These are phyloP conservation scores for Fusarium annulatum DNA, from an alignment of 2,329 filamentous ascomycete genomes.

Conservation along the genomic window DNA sequence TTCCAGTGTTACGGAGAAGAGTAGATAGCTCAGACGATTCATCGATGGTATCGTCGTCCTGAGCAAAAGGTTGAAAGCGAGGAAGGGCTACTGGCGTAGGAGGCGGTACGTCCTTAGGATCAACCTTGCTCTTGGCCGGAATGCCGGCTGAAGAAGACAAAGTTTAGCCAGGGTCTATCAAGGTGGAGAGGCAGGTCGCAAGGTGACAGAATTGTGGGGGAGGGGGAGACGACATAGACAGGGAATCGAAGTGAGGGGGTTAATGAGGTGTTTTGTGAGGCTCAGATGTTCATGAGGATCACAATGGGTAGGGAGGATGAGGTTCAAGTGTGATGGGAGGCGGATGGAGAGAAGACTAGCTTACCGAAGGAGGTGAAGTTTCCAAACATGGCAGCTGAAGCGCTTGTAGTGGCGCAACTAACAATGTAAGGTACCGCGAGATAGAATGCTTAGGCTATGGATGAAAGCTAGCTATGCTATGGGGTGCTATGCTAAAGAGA, in stretches of 20 bases:
- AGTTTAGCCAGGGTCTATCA: constrained; percentile 38
- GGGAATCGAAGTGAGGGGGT: constrained; percentile 31
- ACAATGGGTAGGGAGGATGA: neutral
- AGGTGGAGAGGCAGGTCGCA: constrained; percentile 25
- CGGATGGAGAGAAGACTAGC: constrained; percentile 34
- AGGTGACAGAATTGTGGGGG: constrained; percentile 26
- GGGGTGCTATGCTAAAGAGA: constrained; percentile 9
- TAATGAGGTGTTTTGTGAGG: constrained; percentile 33
- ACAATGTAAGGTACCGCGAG: constrained; percentile 28
- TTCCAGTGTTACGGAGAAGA: constrained; percentile 65
- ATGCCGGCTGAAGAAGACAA: constrained; percentile 42
- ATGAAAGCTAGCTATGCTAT: neutral
- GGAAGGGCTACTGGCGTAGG: constrained; percentile 67
- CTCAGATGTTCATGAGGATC: constrained; percentile 6
- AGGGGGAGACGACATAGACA: constrained; percentile 17
- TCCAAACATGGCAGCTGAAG: constrained; percentile 55
- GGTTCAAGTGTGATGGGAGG: neutral
- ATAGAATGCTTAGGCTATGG: constrained; percentile 11
- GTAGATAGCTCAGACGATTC: constrained; percentile 56
- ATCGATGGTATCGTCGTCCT: constrained; percentile 46
- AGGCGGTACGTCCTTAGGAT: constrained; percentile 65
- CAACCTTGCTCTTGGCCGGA: constrained; percentile 47
- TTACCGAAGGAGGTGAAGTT: constrained; percentile 55
- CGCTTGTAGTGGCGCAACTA: constrained; percentile 35
- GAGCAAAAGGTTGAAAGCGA: constrained; percentile 53